A percentile compares a stretch with the other conserved stretches of the same genome.
These are phyloP conservation scores for Boletus reticuloceps DNA, from an alignment of 768 basidiomycete genomes.

Conservation along the genomic window DNA sequence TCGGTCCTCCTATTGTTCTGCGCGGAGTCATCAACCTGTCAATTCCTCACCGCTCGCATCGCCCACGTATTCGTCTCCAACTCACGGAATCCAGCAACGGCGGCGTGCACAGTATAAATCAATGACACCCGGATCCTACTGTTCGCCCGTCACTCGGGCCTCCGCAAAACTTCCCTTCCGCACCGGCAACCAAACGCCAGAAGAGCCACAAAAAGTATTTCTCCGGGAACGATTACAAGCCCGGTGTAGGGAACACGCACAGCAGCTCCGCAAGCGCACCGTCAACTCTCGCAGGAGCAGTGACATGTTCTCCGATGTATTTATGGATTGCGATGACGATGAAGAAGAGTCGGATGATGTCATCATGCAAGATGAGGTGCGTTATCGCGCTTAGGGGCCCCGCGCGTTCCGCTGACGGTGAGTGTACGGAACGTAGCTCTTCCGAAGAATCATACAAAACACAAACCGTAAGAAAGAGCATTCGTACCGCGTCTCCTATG, in stretches of 20 bases:
- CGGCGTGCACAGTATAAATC: slow-evolving; percentile 58
- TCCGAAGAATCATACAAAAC: slow-evolving; percentile 61
- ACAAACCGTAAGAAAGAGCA: slow-evolving; percentile 48
- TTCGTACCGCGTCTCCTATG: slow-evolving; percentile 61
- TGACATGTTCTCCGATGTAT: slow-evolving; percentile 46
- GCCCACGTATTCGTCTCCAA: slow-evolving; percentile 44
- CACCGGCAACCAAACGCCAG: slow-evolving; percentile 20
- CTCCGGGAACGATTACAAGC: slow-evolving; percentile 60
- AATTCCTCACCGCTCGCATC: slow-evolving; percentile 56
- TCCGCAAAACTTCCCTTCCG: slow-evolving; percentile 17
- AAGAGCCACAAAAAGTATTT: slow-evolving; percentile 52
- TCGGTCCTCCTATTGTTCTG: slow-evolving; percentile 28
- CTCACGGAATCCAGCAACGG: slow-evolving; percentile 43
- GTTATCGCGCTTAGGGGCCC: not conserved
- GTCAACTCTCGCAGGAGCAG: slow-evolving; percentile 41
- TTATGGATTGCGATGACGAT: slow-evolving; percentile 51
- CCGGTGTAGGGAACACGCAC: slow-evolving; percentile 60
- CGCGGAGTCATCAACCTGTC: slow-evolving; percentile 34
- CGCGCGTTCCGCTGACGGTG: slow-evolving; percentile 5
- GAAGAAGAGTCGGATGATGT: slow-evolving; percentile 59
- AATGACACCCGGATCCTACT: slow-evolving; percentile 25
- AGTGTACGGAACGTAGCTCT: slow-evolving; percentile 46
- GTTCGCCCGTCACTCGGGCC: slow-evolving; percentile 7
- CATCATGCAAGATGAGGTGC: slow-evolving; percentile 62
- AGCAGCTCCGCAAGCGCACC: slow-evolving; percentile 50